Conservation (phyloP, 192 early-diverging fungal genomes). For the Gamsiella multidivaricata region DNA sequence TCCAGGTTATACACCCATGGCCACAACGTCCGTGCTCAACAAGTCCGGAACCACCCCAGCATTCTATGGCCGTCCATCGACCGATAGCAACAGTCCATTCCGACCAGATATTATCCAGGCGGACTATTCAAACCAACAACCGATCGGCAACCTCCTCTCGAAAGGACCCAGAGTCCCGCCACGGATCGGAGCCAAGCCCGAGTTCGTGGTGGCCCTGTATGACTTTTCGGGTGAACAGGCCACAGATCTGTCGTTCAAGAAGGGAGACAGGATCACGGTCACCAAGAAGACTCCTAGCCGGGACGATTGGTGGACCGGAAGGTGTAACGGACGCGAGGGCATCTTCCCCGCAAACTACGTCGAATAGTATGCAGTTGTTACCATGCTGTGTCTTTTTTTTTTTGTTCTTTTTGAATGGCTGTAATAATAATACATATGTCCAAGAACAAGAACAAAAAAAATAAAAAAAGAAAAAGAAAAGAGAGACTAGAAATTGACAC, state of each 20-base stretch:
- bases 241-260: conserved; percentile 87
- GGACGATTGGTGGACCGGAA: conserved; percentile 95
- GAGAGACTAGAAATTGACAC: background rate
- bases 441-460: too few species aligned
- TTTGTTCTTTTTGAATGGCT: too few species aligned
- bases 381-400: background rate
- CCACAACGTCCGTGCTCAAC: conserved; percentile 3
- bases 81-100: conserved; percentile 18
- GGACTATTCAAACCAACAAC: too few species aligned
- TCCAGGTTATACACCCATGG: conserved; percentile 22
- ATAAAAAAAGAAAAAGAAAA: background rate
- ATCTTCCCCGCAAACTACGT: conserved; percentile 86
- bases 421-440: too few species aligned
- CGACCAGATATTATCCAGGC: background rate
- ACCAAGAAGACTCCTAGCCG: conserved; percentile 71
- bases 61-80: conserved; percentile 35
- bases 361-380: conserved; percentile 2
- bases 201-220: conserved; percentile 79
- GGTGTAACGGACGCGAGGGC: conserved; percentile 70
- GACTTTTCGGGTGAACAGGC: conserved; percentile 84
- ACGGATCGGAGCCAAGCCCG: conserved; percentile 32
- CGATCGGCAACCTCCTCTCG: conserved; percentile 25
- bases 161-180: conserved; percentile 52
- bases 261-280: conserved; percentile 88
- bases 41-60: too few species aligned